Evolutionary conservation across 1,284 basidiomycete genomes (phyloP), one percentile per base, ranked within the genome.

Genomic region (Agaricales sp.): DNA sequence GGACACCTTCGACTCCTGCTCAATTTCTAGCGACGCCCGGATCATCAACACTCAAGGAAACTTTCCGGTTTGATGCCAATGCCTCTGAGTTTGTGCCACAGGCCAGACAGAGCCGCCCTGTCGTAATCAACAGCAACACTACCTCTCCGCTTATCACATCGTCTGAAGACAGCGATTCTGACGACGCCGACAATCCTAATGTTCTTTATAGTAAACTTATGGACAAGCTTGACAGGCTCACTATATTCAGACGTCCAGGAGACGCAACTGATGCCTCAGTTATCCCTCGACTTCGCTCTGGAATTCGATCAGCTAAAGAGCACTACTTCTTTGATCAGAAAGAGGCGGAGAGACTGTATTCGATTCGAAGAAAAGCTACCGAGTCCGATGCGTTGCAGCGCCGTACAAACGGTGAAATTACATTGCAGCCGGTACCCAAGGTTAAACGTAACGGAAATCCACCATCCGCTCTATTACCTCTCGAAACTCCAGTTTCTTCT

Each of bases 241-340:
- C 63, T 2, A 56, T 54, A 21, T 53, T 57, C 39, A 41, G 39
- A 18, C 39, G 18, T 4, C 4, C 8, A 16, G 19, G 39, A 8
- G 39, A 41, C 16, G 18, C 39, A 4, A 41, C 39, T 8, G 39
- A 41, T 59, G 57, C 69, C 55, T 48, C 64, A 53, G 56, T 74
- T 56, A 66, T 76, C 49, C 61, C 66, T 19, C 61, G 60, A 2
- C 62, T 92, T 45, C 75, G 76, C 19, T 65, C 70, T 50, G 76
- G 71, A 39, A 67, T 92, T 23, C 63, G 70, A 23, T 67, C 67
- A 25, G 60, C 85, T 16, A 78, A 80, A 61, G 69, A 71, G 44
- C 78, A 86, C 58, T 90, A 92, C 57, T 74, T 92, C 55, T 93
- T 92, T 58, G 76, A 81, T 52, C 69, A 78, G 54, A 76, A 73